Evolutionary conservation across 495 filamentous ascomycete genomes (phyloP), one percentile per base, ranked within the genome.

Genomic region (Neurospora sp.): DNA sequence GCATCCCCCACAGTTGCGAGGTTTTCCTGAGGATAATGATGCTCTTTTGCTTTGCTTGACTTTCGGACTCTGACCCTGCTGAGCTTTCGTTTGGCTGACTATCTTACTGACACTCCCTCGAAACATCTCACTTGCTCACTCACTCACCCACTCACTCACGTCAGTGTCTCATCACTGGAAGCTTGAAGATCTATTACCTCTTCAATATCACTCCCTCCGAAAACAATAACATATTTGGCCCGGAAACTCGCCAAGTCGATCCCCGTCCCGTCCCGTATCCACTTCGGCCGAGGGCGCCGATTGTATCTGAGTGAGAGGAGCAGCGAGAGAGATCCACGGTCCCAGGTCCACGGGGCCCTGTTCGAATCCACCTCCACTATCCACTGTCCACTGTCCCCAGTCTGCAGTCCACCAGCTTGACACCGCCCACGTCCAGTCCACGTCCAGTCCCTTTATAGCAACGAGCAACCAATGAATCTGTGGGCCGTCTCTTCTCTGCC

Each of bases 401-500:
- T 45, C 59, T 14, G 37, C 59, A 40, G 38, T 42, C 41, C 37
- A 72, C 40, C 59, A 39, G 41, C 71, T 42, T 61, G 61, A 74
- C 61, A 73, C 73, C 44, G 71, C 31, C 48, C 37, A 40, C 35
- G 8, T 20, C 69, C n/a, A 40, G 39, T 53, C 69, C 44, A 71
- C 8, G 1, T 38, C 44, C 44, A n/a, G 42, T 59, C 53, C 70
- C 70, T 71, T 40, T 20, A 73, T 40, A 38, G 71, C 44, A 39
- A 45, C 44, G 65, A 73, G 71, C 74, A 72, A 76, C 68, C 74
- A 79, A 79, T 79, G 77, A 79, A 79, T 73, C 77, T 80, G 74
- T 82, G 77, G 78, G 79, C 78, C n/a, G 73, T 77, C 12, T 79
- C 80, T 70, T 69, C 74, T 45, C 73, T 78, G 74, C 78, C 79